Percentiles rank a stretch among this genome's conserved stretches.
Evolutionary conservation across 306 rosid species (phyloP).

Genomic region (Abrus pulchellus): DNA sequence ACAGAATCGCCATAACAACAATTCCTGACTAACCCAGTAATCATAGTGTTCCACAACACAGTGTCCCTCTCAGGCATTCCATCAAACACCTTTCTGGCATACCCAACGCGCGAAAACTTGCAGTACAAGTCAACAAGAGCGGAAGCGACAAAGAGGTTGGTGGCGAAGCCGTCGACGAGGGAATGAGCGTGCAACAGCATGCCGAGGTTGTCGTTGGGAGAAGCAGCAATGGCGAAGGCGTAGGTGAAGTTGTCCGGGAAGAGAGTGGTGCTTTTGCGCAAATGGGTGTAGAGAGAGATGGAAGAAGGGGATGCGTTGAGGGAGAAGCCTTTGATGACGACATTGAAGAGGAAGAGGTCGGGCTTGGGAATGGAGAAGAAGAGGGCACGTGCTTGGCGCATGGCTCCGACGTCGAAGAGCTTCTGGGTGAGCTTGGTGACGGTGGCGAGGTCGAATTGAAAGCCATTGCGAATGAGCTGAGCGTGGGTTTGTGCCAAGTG

Average conservation of each 20-base stretch:
- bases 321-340: constrained; percentile 76
- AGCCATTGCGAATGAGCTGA: constrained; percentile 76
- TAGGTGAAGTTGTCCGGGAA: constrained; percentile 76
- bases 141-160: constrained; percentile 72
- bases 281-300: constrained; percentile 65
- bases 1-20: constrained; percentile 62
- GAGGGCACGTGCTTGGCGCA: constrained; percentile 68
- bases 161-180: constrained; percentile 69
- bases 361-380: constrained; percentile 74
- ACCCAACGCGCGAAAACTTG: constrained; percentile 63
- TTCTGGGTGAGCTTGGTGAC: constrained; percentile 87
- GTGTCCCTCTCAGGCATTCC: constrained; percentile 70
- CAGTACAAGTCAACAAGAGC: constrained; percentile 70
- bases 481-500: constrained; percentile 80
- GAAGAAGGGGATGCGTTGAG: constrained; percentile 59
- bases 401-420: constrained; percentile 78
- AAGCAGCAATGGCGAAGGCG: constrained; percentile 71
- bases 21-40: constrained; percentile 77
- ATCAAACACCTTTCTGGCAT: constrained; percentile 87
- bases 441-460: constrained; percentile 71
- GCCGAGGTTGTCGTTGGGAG: constrained; percentile 58
- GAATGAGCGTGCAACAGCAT: constrained; percentile 73
- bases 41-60: constrained; percentile 84
- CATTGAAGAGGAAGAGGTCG: constrained; percentile 88
- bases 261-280: constrained; percentile 64